phyloP scores from a whole-genome alignment of 345 rosid genomes.

The Sisymbrium altissimum region DNA sequence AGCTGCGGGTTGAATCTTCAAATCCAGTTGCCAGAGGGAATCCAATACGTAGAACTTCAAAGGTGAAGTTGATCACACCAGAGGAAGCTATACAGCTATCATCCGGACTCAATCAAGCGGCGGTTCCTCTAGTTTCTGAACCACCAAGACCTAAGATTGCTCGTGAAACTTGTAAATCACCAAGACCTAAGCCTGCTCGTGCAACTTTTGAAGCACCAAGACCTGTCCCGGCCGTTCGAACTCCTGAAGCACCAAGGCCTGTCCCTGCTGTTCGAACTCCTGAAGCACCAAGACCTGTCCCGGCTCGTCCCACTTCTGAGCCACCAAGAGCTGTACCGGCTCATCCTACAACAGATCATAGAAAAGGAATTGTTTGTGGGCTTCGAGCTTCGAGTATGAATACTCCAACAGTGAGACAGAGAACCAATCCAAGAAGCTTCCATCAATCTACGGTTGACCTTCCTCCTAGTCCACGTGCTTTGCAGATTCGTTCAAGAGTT shows the following conservation, averaged over 20 bases:
- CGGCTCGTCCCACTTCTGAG: not conserved
- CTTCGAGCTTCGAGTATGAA: slow-evolving; percentile 10
- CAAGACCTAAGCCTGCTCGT: not conserved
- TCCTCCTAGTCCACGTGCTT: slow-evolving; percentile 27
- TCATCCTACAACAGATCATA: not conserved
- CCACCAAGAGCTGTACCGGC: not conserved
- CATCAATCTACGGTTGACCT: slow-evolving; percentile 3
- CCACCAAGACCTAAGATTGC: not conserved
- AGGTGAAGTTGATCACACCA: slow-evolving; percentile 24
- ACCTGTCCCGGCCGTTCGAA: not conserved
- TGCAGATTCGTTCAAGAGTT: slow-evolving; percentile 18
- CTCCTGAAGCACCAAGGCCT: too few species aligned
- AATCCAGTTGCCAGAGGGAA: slow-evolving; percentile 27
- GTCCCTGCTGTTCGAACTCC: not conserved
- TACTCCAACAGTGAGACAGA: slow-evolving; percentile 1
- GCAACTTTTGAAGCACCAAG: slow-evolving; percentile 5
- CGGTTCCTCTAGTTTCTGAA: not conserved
- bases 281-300: not conserved
- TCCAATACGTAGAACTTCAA: slow-evolving; percentile 1
- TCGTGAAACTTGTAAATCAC: not conserved
- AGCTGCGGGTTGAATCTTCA: slow-evolving; percentile 24
- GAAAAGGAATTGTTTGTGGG: slow-evolving; percentile 14
- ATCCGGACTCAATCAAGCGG: not conserved
- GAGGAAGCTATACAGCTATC: slow-evolving; percentile 18
- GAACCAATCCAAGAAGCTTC: not conserved